Evolutionary conservation across 805 yeast species (phyloP).

Genomic region (Lipomyces sp.): DNA sequence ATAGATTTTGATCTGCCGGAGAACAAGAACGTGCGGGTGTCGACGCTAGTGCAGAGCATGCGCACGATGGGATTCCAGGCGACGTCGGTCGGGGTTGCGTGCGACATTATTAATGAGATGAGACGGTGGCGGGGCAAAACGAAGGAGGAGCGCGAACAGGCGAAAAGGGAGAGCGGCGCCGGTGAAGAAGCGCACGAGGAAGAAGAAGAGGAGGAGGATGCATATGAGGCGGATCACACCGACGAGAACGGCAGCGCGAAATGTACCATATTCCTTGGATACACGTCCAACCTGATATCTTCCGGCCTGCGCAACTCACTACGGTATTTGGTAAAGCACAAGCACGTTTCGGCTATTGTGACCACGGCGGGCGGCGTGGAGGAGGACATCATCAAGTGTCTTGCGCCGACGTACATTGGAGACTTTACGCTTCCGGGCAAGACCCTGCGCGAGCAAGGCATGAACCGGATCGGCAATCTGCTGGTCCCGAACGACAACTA

Average conservation of each 20-base stretch:
- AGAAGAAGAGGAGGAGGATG: constrained; percentile 64
- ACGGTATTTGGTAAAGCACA: constrained; percentile 85
- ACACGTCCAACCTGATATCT: constrained; percentile 91
- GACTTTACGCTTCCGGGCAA: constrained; percentile 82
- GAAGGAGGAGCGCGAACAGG: constrained; percentile 17
- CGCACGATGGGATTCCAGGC: constrained; percentile 97
- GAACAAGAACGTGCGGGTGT: constrained; percentile 74
- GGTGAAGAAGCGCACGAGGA: constrained; percentile 40
- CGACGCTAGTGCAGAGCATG: constrained; percentile 78
- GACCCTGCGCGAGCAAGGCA: constrained; percentile 83
- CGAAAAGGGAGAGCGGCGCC: no score
- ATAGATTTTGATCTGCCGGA: constrained; percentile 81
- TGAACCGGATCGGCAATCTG: constrained; percentile 96
- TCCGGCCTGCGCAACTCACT: constrained; percentile 92
- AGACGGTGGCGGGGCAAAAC: constrained; percentile 82
- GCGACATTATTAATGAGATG: constrained; percentile 91
- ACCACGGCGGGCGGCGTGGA: constrained; percentile 99
- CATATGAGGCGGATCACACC: constrained; percentile 42
- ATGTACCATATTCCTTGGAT: constrained; percentile 91
- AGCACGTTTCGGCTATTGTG: constrained; percentile 90
- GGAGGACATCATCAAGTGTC: constrained; percentile 92
- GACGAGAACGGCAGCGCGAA: constrained; percentile 45
- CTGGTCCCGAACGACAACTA: constrained; percentile 97
- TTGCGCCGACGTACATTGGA: constrained; percentile 95
- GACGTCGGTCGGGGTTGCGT: constrained; percentile 76